Evolutionary conservation across 2,329 filamentous ascomycete genomes (phyloP).

Genomic region (Xylaria sp.): DNA sequence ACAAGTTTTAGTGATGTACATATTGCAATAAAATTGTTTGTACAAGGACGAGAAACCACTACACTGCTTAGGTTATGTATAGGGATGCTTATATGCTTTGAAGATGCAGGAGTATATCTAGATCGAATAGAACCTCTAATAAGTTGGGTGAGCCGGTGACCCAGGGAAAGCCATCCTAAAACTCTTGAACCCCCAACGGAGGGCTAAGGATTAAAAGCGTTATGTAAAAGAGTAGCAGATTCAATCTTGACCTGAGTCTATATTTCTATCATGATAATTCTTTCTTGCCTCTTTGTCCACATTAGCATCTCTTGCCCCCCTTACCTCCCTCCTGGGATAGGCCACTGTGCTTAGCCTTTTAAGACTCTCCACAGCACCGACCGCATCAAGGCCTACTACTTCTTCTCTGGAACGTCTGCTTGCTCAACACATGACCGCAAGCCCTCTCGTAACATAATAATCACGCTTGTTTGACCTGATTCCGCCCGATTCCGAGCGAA

Average conservation of each 20-base stretch:
- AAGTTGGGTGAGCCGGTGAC: no score
- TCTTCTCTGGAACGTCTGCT: no score
- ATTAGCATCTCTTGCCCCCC: not conserved
- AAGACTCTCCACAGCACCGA: not conserved
- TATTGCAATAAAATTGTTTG: not conserved
- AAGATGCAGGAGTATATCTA: no score
- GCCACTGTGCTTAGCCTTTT: not conserved
- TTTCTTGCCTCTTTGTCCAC: not conserved
- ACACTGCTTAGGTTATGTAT: not conserved
- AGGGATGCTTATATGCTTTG: no score
- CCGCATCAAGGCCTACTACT: not conserved
- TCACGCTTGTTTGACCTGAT: no score
- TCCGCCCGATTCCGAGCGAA: no score
- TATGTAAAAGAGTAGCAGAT: not conserved
- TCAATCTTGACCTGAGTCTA: not conserved
- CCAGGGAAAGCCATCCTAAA: no score
- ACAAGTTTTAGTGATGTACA: slow-evolving; percentile 11
- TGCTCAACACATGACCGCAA: no score
- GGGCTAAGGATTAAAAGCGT: no score
- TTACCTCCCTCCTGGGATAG: not conserved
- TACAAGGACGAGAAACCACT: not conserved
- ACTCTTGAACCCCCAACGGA: no score
- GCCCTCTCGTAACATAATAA: no score
- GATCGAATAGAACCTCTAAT: no score
- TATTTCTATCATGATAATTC: not conserved